Evolutionary conservation across 164 flowering plant genomes (phyloP).

Genomic region (Warburgia ugandensis): DNA sequence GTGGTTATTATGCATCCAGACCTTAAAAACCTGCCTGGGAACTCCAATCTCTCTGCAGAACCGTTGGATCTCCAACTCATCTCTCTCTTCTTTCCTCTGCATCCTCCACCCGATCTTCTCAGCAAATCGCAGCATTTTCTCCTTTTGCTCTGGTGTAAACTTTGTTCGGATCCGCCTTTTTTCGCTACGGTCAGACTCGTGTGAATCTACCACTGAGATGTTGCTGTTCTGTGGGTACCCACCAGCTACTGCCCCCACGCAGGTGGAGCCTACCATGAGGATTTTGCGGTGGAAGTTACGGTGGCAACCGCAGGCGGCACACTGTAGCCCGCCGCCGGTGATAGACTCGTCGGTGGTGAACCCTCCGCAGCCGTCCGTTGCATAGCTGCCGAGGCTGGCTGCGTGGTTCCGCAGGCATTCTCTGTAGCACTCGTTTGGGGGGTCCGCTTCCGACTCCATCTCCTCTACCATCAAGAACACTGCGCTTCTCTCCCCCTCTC

Average conservation of each 20-base stretch:
- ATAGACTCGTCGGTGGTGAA: constrained; percentile 9
- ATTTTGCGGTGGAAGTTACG: constrained; percentile 28
- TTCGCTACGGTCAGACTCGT: constrained; percentile 5
- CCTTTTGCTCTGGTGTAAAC: constrained; percentile 26
- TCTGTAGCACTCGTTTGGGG: constrained; percentile 13
- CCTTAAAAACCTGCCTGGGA: constrained; percentile 26
- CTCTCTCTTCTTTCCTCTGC: constrained; percentile 15
- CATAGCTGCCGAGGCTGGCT: constrained; percentile 25
- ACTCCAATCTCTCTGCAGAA: constrained; percentile 23
- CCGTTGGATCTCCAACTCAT: constrained; percentile 16
- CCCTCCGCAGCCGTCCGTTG: constrained; percentile 30
- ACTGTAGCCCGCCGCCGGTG: constrained; percentile 7
- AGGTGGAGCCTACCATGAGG: not conserved
- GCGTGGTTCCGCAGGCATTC: constrained; percentile 29
- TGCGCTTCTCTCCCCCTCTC: not conserved
- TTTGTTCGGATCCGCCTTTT: constrained; percentile 20
- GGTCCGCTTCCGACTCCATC: constrained; percentile 7
- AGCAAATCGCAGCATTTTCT: constrained; percentile 25
- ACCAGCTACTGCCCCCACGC: not conserved
- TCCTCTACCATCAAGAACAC: not conserved
- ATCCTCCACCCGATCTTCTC: constrained; percentile 29
- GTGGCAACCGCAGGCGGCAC: constrained; percentile 34
- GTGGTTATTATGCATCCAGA: constrained; percentile 34
- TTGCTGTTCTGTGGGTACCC: not conserved
- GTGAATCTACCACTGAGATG: constrained; percentile 7